Evolutionary conservation across 179 eudicot genomes (phyloP).

Genomic region (Amaranthus tricolor): DNA sequence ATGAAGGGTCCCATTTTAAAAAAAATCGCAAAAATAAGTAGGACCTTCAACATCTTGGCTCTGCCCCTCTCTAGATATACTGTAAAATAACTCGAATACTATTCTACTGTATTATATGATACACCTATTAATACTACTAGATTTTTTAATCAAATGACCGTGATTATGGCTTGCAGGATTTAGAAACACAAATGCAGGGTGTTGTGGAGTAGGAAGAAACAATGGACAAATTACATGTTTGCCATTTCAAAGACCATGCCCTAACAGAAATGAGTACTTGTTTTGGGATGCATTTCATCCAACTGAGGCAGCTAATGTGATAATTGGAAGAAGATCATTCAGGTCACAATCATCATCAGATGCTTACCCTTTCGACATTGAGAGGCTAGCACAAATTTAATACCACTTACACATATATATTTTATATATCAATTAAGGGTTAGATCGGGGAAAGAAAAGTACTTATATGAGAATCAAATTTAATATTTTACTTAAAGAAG

Average conservation of each 20-base stretch:
- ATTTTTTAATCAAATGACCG: no score
- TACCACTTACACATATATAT: neutral
- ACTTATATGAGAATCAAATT: no score
- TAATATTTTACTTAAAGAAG: no score
- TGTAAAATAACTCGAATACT: no score
- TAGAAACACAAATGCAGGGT: conserved; percentile 30
- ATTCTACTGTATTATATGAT: no score
- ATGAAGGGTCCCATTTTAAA: no score
- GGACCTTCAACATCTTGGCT: no score
- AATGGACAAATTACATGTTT: conserved; percentile 38
- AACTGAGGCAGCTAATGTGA: conserved; percentile 34
- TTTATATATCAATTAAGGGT: neutral
- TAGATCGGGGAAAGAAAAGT: no score
- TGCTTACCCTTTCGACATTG: conserved; percentile 34
- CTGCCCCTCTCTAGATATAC: no score
- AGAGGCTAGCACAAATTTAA: conserved; percentile 31
- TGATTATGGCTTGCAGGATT: conserved; percentile 23
- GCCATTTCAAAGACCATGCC: conserved; percentile 32
- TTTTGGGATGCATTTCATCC: conserved; percentile 48
- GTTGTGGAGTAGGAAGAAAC: conserved; percentile 39
- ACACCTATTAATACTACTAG: no score
- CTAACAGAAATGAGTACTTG: conserved; percentile 24
- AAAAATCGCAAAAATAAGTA: no score
- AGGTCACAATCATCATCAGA: conserved; percentile 23
- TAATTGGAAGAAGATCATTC: conserved; percentile 35